phyloP scores from a whole-genome alignment of 2,329 filamentous ascomycete species.

The Colletotrichum plurivorum region DNA sequence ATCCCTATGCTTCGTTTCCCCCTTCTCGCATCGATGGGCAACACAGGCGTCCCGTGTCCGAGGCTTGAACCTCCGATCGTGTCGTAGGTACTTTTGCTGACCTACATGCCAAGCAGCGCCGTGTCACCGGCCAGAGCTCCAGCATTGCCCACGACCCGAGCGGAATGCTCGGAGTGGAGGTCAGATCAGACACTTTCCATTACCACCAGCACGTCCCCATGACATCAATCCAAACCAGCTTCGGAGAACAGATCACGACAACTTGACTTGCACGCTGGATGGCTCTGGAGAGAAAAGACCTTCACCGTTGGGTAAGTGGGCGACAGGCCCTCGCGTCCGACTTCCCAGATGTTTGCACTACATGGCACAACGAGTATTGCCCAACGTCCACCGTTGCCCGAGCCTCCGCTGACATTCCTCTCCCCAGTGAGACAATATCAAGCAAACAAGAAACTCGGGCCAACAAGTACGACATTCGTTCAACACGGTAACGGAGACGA shows the following conservation, averaged over 20 bases:
- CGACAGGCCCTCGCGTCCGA: neutral
- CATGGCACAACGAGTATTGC: neutral
- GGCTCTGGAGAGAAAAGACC: neutral
- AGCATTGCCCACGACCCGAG: neutral
- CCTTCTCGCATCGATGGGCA: neutral
- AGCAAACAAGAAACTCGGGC: neutral
- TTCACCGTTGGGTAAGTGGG: neutral
- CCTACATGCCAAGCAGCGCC: neutral
- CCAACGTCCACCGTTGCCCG: neutral
- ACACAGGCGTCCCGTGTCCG: neutral
- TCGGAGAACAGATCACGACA: neutral
- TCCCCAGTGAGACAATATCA: constrained; percentile 10
- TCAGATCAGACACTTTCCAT: neutral
- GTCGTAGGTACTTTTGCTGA: neutral
- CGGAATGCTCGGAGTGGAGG: neutral
- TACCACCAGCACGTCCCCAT: too few relatives aligned
- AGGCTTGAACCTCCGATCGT: neutral
- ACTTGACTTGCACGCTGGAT: neutral
- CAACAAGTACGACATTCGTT: neutral
- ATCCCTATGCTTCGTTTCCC: neutral
- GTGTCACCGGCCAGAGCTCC: neutral
- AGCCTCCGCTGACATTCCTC: neutral
- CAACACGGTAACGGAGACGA: constrained; percentile 17
- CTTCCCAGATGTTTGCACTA: neutral
- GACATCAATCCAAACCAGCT: too few relatives aligned